Percentiles rank a stretch among this genome's conserved stretches.
phyloP scores from a whole-genome alignment of 176 grass and related monocot species.

The Oryza punctata region DNA sequence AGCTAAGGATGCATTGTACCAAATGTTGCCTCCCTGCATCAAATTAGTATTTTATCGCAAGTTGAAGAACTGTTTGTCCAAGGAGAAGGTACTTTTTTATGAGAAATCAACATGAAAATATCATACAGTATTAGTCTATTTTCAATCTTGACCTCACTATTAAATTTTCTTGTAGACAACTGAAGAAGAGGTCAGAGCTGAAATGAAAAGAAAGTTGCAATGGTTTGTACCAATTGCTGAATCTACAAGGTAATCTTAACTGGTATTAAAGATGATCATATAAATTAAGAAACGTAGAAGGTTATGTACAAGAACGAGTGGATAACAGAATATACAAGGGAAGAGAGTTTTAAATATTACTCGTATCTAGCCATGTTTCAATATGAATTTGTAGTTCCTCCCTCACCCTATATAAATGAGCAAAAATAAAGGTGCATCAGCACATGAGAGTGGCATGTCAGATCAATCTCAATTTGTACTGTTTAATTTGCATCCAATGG shows the following conservation, averaged over 20 bases:
- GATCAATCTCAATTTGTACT: too few relatives aligned
- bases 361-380: too few relatives aligned
- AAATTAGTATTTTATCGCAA: not conserved
- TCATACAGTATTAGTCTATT: not conserved
- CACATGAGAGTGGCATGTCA: too few relatives aligned
- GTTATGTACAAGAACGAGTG: too few relatives aligned
- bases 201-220: slow-evolving; percentile 55
- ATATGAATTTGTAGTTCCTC: too few relatives aligned
- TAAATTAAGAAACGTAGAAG: too few relatives aligned
- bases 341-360: too few relatives aligned
- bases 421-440: too few relatives aligned
- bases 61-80: not conserved
- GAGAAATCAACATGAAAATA: not conserved
- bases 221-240: slow-evolving; percentile 57
- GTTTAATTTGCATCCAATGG: too few relatives aligned
- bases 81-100: not conserved
- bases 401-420: too few relatives aligned
- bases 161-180: slow-evolving; percentile 38
- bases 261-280: not conserved
- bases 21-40: slow-evolving; percentile 13
- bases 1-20: not conserved
- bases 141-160: not conserved
- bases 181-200: slow-evolving; percentile 39
- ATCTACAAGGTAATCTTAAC: slow-evolving; percentile 43
- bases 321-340: too few relatives aligned